Evolutionary conservation across 2,329 filamentous ascomycete species (phyloP).

Genomic region (Chrysoporthe cubensis): DNA sequence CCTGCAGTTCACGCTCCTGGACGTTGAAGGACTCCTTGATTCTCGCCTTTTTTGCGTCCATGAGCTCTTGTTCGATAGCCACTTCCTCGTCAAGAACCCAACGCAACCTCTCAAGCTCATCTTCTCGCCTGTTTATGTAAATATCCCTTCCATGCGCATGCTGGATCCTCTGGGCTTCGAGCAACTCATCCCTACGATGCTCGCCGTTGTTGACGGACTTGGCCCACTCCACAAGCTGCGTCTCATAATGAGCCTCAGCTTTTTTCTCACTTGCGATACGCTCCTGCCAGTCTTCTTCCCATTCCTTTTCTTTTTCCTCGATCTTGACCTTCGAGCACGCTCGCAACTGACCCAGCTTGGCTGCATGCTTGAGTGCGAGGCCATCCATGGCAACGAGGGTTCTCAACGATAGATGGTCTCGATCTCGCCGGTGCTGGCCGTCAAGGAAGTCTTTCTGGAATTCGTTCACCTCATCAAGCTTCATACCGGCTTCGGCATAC

Average conservation of each 20-base stretch:
- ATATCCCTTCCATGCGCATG: conserved; percentile 47
- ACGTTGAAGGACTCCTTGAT: conserved; percentile 35
- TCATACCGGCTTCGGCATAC: conserved; percentile 43
- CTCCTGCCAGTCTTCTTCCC: conserved; percentile 46
- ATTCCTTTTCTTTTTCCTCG: conserved; percentile 38
- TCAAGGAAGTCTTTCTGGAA: conserved; percentile 46
- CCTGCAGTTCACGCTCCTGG: conserved; percentile 38
- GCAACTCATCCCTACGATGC: conserved; percentile 37
- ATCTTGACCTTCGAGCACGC: conserved; percentile 37
- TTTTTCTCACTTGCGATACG: conserved; percentile 47
- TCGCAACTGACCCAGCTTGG: conserved; percentile 38
- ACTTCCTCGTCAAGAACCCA: conserved; percentile 45
- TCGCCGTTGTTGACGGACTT: conserved; percentile 39
- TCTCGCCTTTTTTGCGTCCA: conserved; percentile 43
- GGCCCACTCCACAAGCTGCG: conserved; percentile 46
- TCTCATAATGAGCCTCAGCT: conserved; percentile 50
- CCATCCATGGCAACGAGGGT: conserved; percentile 34
- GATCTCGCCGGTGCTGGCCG: conserved; percentile 44
- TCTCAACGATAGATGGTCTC: conserved; percentile 33
- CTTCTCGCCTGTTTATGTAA: conserved; percentile 47
- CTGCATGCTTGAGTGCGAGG: conserved; percentile 40
- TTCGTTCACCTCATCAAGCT: conserved; percentile 46
- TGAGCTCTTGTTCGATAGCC: conserved; percentile 46
- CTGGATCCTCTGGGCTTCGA: conserved; percentile 41
- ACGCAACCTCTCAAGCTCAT: conserved; percentile 44